These are phyloP conservation scores for Lasiosphaeria hispida DNA, from an alignment of 495 filamentous ascomycete species.

Conservation along the genomic window DNA sequence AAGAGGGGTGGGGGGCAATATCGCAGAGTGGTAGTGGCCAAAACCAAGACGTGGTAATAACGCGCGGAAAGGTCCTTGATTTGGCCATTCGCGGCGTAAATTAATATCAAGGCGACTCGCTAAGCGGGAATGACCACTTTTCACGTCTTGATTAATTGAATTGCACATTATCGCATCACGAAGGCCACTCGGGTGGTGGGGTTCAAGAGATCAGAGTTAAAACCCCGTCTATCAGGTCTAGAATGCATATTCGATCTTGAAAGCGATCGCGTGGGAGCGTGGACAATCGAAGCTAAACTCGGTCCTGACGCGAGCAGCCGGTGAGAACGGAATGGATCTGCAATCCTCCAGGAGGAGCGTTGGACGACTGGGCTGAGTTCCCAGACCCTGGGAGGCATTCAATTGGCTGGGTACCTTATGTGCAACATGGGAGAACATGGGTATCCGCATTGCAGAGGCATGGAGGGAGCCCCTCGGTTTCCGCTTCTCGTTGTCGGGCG, in stretches of 20 bases:
- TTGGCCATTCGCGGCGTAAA: not conserved
- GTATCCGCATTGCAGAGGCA: not conserved
- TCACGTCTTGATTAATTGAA: slow-evolving; percentile 3
- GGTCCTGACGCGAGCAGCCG: not conserved
- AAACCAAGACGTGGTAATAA: not conserved
- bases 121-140: slow-evolving; percentile 5
- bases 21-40: not conserved
- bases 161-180: slow-evolving; percentile 10
- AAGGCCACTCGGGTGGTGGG: not conserved
- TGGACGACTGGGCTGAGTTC: not conserved
- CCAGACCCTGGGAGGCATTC: slow-evolving; percentile 1
- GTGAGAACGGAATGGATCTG: slow-evolving; percentile 10
- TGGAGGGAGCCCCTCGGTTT: not conserved
- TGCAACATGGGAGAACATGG: not conserved
- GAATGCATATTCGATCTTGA: not conserved
- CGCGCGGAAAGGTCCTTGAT: slow-evolving; percentile 9
- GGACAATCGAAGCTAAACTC: not conserved
- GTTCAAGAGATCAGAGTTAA: not conserved
- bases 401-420: slow-evolving; percentile 13
- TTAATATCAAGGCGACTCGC: slow-evolving; percentile 8
- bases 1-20: not conserved
- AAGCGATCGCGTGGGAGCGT: not conserved
- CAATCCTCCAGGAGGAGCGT: not conserved
- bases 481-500: not conserved
- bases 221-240: not conserved